phyloP scores from a whole-genome alignment of 2,329 filamentous ascomycete genomes.

The Alternaria conjuncta region DNA sequence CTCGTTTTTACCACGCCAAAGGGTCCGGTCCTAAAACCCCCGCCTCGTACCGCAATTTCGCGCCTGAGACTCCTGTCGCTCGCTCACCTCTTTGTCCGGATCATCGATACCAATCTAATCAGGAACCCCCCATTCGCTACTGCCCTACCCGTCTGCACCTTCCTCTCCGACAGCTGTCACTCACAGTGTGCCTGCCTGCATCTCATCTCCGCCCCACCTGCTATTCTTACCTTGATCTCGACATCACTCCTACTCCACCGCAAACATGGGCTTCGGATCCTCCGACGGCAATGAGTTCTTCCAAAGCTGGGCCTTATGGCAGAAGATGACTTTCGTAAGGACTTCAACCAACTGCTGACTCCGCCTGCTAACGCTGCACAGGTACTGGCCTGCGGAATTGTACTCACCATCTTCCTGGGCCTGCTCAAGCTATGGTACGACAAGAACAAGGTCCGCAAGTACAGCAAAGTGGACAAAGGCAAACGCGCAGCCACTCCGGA shows the following conservation, averaged over 20 bases:
- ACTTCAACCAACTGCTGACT: background rate
- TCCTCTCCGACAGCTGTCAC: conserved; percentile 18
- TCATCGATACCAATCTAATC: background rate
- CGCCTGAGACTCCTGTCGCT: conserved; percentile 17
- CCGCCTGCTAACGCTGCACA: conserved; percentile 50
- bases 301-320: conserved; percentile 75
- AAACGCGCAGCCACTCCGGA: conserved; percentile 57
- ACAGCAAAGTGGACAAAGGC: conserved; percentile 48
- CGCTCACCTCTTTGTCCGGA: background rate
- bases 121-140: background rate
- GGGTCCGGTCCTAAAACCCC: conserved; percentile 26
- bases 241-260: conserved; percentile 15
- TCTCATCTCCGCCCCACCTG: conserved; percentile 16
- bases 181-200: conserved; percentile 21
- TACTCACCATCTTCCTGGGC: conserved; percentile 71
- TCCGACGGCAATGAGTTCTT: conserved; percentile 52
- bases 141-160: conserved; percentile 17
- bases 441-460: conserved; percentile 52
- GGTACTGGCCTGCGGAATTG: conserved; percentile 76
- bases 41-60: conserved; percentile 20
- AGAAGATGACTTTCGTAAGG: conserved; percentile 88
- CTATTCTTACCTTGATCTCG: conserved; percentile 29
- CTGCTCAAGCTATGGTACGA: conserved; percentile 66
- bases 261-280: conserved; percentile 29
- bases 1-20: conserved; percentile 39